Base-by-base conservation (phyloP, 2,329 filamentous ascomycete genomes). In the Neospermospora avenae region DNA sequence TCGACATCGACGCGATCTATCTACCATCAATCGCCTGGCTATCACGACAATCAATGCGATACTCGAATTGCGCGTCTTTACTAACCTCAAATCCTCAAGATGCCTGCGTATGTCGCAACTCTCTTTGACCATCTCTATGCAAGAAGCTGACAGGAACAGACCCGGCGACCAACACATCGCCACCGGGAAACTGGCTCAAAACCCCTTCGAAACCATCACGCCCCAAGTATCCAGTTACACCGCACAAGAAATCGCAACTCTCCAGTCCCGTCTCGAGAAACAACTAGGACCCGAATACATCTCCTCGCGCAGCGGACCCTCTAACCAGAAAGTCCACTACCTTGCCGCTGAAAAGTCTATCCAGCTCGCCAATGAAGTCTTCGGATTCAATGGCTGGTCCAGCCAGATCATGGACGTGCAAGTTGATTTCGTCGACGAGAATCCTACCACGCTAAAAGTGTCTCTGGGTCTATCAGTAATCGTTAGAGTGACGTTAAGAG, bases 381-480 rank as follows among this genome's bases (percentile, higher is more conserved):
- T 97, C 77, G 93, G 93, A 10, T 97, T 97, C 79, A 96, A 97
- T 76, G 93, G 93, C 69, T 99, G 95, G 95, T 96, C 91, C 10
- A 96, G 91, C 58, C 89, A 89, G n/a, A 95, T 99, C 61, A 90
- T 93, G 72, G 92, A 96, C 72, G 89, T 97, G 39, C 89, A 96
- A 72, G 90, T 98, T 61, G 95, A 99, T 75, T 98, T 96, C 75
- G 91, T 95, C 62, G 93, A 98, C 71, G 92, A 97, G 76, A 87
- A 88, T 69, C 83, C 86, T 16, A 83, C 87, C 69, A 92, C 86
- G 8, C 83, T 88, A 62, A 93, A 88, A 73, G 86, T 97, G 68
- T 92, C 84, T 64, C 80, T 98, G 37, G 95, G 95, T 0, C 74
- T 99, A 39, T 96, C 91, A 0, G 93, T 97, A 55, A 91, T 96